Conservation (phyloP, 2,329 filamentous ascomycete genomes). For the Fusarium penzigii region DNA sequence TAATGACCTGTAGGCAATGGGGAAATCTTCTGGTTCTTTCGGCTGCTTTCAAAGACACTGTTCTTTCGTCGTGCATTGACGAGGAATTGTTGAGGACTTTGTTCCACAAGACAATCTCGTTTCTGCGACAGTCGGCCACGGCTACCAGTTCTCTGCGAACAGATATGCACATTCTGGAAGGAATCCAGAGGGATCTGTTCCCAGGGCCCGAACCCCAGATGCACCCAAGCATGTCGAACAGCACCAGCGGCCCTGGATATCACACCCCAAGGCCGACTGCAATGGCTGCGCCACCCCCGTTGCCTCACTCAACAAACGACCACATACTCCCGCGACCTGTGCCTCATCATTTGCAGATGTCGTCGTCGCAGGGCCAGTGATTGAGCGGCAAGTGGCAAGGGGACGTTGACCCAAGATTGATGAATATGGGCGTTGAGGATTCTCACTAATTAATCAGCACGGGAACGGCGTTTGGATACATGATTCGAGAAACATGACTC, state of each 20-base stretch:
- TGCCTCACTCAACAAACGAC: constrained; percentile 24
- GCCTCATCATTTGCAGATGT: constrained; percentile 27
- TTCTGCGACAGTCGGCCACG: constrained; percentile 69
- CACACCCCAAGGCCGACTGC: constrained; percentile 25
- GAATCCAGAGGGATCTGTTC: constrained; percentile 50
- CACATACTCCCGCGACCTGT: constrained; percentile 26
- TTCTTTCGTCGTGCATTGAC: constrained; percentile 60
- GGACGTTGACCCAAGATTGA: background rate
- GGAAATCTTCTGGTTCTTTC: constrained; percentile 91
- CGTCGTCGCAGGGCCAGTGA: constrained; percentile 22
- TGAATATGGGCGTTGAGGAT: constrained; percentile 4
- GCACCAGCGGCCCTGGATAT: constrained; percentile 32
- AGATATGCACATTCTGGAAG: constrained; percentile 73
- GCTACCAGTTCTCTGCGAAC: constrained; percentile 73
- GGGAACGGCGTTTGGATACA: constrained; percentile 15
- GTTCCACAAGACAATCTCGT: constrained; percentile 72
- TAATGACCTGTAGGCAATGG: constrained; percentile 71
- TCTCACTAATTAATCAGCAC: constrained; percentile 10
- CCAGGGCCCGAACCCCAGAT: constrained; percentile 29
- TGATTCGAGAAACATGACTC: constrained; percentile 2
- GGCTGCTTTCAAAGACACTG: constrained; percentile 71
- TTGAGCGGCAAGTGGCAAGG: background rate
- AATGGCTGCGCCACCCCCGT: constrained; percentile 26
- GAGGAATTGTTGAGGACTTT: constrained; percentile 57
- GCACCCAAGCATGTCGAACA: constrained; percentile 47